Conservation (phyloP, 805 yeast species). For the Kazachstania taianensis region DNA sequence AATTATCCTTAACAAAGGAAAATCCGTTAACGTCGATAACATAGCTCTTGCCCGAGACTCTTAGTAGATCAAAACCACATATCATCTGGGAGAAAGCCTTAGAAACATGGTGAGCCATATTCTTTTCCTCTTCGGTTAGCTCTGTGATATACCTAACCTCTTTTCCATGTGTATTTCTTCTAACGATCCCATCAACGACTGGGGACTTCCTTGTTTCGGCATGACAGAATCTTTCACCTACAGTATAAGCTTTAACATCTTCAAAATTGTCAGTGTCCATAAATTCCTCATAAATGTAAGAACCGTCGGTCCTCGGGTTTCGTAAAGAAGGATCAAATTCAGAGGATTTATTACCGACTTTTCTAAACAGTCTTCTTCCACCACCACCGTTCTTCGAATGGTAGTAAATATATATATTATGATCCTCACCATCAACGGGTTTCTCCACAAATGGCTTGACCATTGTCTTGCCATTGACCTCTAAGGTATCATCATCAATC, state of each 20-base stretch:
- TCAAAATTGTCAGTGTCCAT: conserved; percentile 98
- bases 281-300: conserved; percentile 84
- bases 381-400: conserved; percentile 91
- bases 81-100: conserved; percentile 79
- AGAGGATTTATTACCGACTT: conserved; percentile 93
- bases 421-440: conserved; percentile 98
- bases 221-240: conserved; percentile 83
- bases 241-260: conserved; percentile 97
- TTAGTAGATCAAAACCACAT: conserved; percentile 89
- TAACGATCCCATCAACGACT: conserved; percentile 97
- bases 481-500: conserved; percentile 78
- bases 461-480: conserved; percentile 61
- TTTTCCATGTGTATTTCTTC: conserved; percentile 95
- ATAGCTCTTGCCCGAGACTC: conserved; percentile 80
- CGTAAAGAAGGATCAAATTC: conserved; percentile 80
- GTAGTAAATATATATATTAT: conserved; percentile 88
- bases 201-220: conserved; percentile 98
- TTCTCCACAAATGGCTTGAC: conserved; percentile 93
- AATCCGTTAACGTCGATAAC: conserved; percentile 98
- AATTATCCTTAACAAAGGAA: conserved; percentile 91
- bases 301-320: conserved; percentile 77
- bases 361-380: conserved; percentile 86
- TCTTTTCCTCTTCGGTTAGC: conserved; percentile 60
- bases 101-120: conserved; percentile 72
- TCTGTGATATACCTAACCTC: conserved; percentile 87